Conservation (phyloP, 768 basidiomycete genomes). For the Calocybe gangraenosa region DNA sequence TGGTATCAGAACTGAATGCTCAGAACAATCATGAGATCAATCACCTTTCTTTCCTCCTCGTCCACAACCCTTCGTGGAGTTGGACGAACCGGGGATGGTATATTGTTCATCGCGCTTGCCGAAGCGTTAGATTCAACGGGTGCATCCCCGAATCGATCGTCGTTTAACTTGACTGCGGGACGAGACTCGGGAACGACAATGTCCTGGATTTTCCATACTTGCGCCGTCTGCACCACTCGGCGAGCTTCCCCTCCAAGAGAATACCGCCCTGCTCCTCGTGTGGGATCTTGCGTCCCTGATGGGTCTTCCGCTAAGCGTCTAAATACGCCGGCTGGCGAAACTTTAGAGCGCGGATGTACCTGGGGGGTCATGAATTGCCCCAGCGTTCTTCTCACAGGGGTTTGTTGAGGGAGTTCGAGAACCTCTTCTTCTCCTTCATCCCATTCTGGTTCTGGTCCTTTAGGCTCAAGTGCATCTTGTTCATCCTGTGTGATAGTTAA, state of each 20-base stretch:
- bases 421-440: conserved; percentile 18
- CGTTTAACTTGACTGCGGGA: conserved; percentile 4
- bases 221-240: conserved; percentile 38
- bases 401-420: conserved; percentile 18
- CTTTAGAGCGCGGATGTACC: conserved; percentile 18
- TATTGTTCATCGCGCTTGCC: conserved; percentile 11
- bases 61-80: conserved; percentile 23
- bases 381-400: conserved; percentile 26
- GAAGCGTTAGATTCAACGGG: neutral
- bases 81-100: conserved; percentile 3
- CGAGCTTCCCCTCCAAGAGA: conserved; percentile 47
- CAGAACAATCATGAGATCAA: neutral
- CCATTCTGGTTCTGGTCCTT: conserved; percentile 6
- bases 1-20: neutral
- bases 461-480: conserved; percentile 13
- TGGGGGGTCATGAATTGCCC: conserved; percentile 62
- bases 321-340: neutral
- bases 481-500: neutral
- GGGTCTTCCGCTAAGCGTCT: neutral
- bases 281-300: neutral
- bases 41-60: conserved; percentile 46
- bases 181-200: conserved; percentile 37
- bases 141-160: neutral
- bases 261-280: conserved; percentile 19
- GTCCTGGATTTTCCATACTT: conserved; percentile 55